Conservation (phyloP, 176 grass and related monocot species). For the Areca catechu region DNA sequence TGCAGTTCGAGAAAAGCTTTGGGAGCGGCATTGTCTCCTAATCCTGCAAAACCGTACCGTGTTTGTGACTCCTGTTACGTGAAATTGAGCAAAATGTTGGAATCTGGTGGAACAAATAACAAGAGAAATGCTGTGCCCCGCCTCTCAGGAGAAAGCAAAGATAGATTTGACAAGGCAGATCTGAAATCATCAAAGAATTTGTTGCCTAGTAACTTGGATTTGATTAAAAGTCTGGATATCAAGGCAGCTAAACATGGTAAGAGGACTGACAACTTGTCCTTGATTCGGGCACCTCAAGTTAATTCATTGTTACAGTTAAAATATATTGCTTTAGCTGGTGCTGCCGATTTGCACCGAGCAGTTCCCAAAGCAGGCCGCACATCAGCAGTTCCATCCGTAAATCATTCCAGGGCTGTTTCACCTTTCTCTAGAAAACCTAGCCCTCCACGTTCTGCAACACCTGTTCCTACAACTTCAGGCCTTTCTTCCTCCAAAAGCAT, state of each 20-base stretch:
- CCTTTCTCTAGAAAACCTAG: conserved; percentile 83
- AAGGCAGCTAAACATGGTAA: conserved; percentile 10
- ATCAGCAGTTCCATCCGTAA: conserved; percentile 51
- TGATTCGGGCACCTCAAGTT: conserved; percentile 50
- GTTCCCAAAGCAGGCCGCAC: conserved; percentile 51
- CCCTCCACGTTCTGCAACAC: conserved; percentile 76
- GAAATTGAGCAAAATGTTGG: conserved; percentile 63
- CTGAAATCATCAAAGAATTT: conserved; percentile 40
- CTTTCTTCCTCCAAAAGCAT: conserved; percentile 64
- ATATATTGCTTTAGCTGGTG: conserved; percentile 63
- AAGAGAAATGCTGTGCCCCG: conserved; percentile 47
- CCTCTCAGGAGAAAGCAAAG: conserved; percentile 34
- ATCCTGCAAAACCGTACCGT: conserved; percentile 84
- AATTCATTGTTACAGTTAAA: conserved; percentile 71
- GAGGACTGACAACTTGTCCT: conserved; percentile 34
- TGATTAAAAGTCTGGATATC: conserved; percentile 49
- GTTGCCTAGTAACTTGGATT: conserved; percentile 69
- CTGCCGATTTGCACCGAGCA: conserved; percentile 45
- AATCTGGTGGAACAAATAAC: conserved; percentile 42
- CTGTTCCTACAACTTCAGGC: conserved; percentile 66
- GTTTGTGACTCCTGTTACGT: conserved; percentile 93
- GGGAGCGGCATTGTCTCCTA: conserved; percentile 68
- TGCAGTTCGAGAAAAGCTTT: conserved; percentile 73
- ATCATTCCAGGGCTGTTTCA: conserved; percentile 85
- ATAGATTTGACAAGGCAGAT: conserved; percentile 24